phyloP scores from a whole-genome alignment of 1,284 basidiomycete species.

The Cutaneotrichosporon sp. region DNA sequence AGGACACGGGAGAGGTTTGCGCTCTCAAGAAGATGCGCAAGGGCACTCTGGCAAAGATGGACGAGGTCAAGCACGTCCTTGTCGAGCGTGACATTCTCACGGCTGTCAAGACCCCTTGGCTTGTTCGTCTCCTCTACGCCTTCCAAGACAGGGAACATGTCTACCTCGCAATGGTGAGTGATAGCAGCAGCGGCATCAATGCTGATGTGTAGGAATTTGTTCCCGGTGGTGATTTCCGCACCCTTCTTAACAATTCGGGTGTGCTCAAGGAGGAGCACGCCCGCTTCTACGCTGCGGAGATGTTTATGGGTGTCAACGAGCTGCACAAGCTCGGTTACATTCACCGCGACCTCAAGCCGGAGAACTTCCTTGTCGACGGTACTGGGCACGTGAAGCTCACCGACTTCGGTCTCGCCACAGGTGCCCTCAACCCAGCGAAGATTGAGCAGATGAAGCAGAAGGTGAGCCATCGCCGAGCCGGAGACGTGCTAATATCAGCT shows the following conservation, averaged over 20 bases:
- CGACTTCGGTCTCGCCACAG: conserved; percentile 96
- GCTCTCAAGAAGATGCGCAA: conserved; percentile 96
- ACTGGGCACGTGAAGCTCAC: conserved; percentile 97
- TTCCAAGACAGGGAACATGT: conserved; percentile 87
- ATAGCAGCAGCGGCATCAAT: neutral
- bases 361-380: conserved; percentile 96
- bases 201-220: conserved; percentile 67
- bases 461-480: conserved; percentile 51
- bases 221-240: conserved; percentile 92
- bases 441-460: conserved; percentile 93
- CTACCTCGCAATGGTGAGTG: conserved; percentile 77
- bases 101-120: conserved; percentile 91
- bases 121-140: conserved; percentile 84
- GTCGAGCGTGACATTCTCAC: conserved; percentile 96
- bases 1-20: conserved; percentile 85
- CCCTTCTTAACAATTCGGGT: conserved; percentile 90
- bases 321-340: conserved; percentile 93
- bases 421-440: conserved; percentile 87
- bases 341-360: conserved; percentile 91
- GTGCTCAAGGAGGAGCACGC: conserved; percentile 95
- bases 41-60: conserved; percentile 89
- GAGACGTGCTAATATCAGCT: conserved; percentile 54
- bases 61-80: conserved; percentile 84
- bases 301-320: conserved; percentile 87
- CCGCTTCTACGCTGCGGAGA: conserved; percentile 89